Base-by-base conservation (phyloP, 2,329 filamentous ascomycete species). In the Bimuria novae-zelandiae region DNA sequence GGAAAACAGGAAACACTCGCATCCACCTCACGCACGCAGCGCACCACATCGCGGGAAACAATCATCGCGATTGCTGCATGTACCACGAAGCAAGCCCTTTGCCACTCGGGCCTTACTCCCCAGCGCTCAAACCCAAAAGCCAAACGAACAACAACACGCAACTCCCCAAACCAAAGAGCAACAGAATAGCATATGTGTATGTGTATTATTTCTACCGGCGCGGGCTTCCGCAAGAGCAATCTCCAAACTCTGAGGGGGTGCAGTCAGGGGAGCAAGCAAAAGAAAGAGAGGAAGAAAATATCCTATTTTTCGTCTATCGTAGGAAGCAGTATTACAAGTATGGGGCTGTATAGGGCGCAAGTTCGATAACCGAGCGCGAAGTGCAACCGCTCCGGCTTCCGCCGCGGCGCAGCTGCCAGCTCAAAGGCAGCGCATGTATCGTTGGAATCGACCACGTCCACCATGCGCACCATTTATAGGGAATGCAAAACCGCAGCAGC, bases 21-120 rank as follows among this genome's bases (percentile, higher is more conserved):
- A n/a, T n/a, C n/a, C n/a, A n/a, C n/a, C n/a, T n/a, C n/a, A n/a
- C n/a, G n/a, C n/a, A n/a, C n/a, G n/a, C n/a, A n/a, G n/a, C n/a
- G n/a, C n/a, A n/a, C n/a, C n/a, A n/a, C n/a, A n/a, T n/a, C n/a
- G n/a, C n/a, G n/a, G n/a, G 39, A 43, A 48, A 51, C 45, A 50
- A 33, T 46, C 35, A 21, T 51, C 14, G 33, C 52, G 54, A 57
- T 59, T 56, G 59, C 33, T 7, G 59, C 58, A n/a, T n/a, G n/a
- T n/a, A n/a, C n/a, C n/a, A 39, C 29, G 41, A 63, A 56, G 53
- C 54, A 44, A 52, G 56, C 42, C 46, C 40, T 14, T 41, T n/a
- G 23, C 36, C 12, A 40, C 23, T 12, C 17, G 11, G 14, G 33
- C 33, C 3, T 36, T n/a, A 17, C n/a, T 36, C n/a, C n/a, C n/a